Evolutionary conservation across 371 early-diverging fungal species (phyloP).

Genomic region (Saksenaea vasiformis): DNA sequence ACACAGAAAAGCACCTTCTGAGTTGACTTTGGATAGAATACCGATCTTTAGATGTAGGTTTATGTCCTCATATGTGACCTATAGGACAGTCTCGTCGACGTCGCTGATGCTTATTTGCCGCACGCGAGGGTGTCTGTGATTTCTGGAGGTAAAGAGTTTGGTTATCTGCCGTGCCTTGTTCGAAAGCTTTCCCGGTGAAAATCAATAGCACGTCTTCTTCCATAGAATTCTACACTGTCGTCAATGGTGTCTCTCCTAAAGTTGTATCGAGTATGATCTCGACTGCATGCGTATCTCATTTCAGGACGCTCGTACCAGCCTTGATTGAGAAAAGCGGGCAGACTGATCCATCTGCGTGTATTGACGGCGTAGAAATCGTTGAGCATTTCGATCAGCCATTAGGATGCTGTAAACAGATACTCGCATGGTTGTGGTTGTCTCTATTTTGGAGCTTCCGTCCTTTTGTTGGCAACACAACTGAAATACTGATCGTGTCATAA

Average conservation of each 20-base stretch:
- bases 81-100: background rate
- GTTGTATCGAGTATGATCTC: slow-evolving; percentile 10
- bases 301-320: slow-evolving; percentile 8
- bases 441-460: background rate
- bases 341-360: background rate
- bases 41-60: no score
- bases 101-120: background rate
- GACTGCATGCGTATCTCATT: slow-evolving; percentile 13
- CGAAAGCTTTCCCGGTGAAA: background rate
- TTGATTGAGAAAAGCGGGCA: background rate
- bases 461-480: background rate
- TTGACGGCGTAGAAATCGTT: background rate
- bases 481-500: no score
- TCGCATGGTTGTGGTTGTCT: background rate
- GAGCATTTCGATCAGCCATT: background rate
- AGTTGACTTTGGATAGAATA: no score
- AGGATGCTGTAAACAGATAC: background rate
- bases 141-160: background rate
- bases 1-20: no score
- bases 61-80: no score
- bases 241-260: slow-evolving; percentile 19
- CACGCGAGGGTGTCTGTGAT: background rate
- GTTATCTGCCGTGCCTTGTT: background rate
- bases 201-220: slow-evolving; percentile 10
- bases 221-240: slow-evolving; percentile 27